These are phyloP conservation scores for Litsea cubeba DNA, from an alignment of 164 flowering plant species.

Conservation along the genomic window DNA sequence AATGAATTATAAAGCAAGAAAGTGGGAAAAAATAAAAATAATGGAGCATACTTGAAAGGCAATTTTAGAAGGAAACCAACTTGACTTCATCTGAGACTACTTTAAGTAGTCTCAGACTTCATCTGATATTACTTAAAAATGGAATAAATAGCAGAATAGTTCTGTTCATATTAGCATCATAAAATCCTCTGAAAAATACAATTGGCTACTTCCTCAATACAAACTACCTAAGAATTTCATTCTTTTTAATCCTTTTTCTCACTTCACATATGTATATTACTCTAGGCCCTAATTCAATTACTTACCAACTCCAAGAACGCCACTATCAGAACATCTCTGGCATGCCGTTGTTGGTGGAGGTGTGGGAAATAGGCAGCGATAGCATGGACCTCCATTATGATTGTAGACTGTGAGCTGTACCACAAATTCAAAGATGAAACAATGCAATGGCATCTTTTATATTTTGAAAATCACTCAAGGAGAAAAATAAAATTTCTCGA, in stretches of 20 bases:
- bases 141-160: not conserved
- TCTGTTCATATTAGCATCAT: not conserved
- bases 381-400: slow-evolving; percentile 91
- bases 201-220: not conserved
- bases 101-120: not conserved
- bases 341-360: slow-evolving; percentile 95
- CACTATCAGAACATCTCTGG: slow-evolving; percentile 95
- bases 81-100: not conserved
- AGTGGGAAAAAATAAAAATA: not conserved
- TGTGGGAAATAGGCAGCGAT: slow-evolving; percentile 86
- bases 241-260: not conserved
- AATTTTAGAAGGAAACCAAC: not conserved
- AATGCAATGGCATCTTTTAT: not conserved
- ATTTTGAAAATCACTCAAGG: not conserved
- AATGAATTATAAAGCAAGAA: not conserved
- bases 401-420: slow-evolving; percentile 85
- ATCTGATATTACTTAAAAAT: not conserved
- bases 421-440: slow-evolving; percentile 1
- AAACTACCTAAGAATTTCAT: no score
- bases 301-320: slow-evolving; percentile 97
- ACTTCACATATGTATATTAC: not conserved
- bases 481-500: not conserved
- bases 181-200: not conserved
- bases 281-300: not conserved
- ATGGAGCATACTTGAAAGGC: not conserved